Conservation (phyloP, 148 eudicot genomes). For the Cornus controversa region DNA sequence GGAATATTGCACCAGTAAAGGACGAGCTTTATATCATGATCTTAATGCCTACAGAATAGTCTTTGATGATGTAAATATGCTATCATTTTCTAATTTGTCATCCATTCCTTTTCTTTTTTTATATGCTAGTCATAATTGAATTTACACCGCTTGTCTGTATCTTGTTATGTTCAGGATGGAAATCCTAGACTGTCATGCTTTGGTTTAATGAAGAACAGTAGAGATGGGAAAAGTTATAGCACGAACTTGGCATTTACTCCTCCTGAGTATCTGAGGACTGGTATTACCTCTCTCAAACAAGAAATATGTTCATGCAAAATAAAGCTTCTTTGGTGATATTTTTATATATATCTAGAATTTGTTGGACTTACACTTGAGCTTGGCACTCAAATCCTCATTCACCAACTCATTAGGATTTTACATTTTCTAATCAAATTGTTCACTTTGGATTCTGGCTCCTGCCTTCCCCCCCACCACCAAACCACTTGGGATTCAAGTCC, state of each 20-base stretch:
- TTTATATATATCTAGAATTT: neutral
- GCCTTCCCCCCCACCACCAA: neutral
- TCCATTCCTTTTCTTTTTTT: neutral
- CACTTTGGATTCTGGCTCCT: neutral
- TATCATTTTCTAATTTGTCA: neutral
- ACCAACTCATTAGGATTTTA: neutral
- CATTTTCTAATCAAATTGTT: neutral
- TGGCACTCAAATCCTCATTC: neutral
- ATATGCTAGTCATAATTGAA: neutral
- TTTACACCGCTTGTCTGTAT: neutral
- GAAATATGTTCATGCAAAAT: neutral
- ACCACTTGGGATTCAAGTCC: neutral
- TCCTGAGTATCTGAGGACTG: constrained; percentile 93
- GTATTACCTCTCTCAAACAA: constrained; percentile 31
- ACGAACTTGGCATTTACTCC: constrained; percentile 98
- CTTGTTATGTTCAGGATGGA: constrained; percentile 53
- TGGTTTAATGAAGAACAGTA: constrained; percentile 97
- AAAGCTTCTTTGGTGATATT: neutral
- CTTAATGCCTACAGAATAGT: constrained; percentile 92
- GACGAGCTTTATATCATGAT: constrained; percentile 94
- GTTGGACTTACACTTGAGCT: neutral
- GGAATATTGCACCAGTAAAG: constrained; percentile 85
- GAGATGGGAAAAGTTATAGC: constrained; percentile 97
- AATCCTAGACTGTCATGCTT: constrained; percentile 93
- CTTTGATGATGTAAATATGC: constrained; percentile 76